These are phyloP conservation scores for Trichoderma virens DNA, from an alignment of 495 filamentous ascomycete genomes.

Conservation along the genomic window DNA sequence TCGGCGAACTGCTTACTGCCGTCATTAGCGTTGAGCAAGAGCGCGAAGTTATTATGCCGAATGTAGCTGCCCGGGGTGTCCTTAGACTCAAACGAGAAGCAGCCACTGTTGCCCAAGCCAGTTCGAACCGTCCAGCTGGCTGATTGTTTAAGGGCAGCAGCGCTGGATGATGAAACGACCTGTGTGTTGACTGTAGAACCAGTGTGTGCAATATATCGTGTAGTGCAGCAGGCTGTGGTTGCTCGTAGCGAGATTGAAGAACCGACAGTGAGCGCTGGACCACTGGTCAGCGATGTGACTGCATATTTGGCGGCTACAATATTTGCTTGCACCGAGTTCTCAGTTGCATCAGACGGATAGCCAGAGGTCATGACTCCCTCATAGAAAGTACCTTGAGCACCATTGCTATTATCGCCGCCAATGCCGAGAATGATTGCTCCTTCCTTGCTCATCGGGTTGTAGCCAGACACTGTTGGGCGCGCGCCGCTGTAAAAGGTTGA, in stretches of 20 bases:
- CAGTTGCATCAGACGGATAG: conserved; percentile 48
- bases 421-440: conserved; percentile 48
- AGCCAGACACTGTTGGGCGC: conserved; percentile 38
- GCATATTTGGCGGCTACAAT: conserved; percentile 50
- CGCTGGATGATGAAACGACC: conserved; percentile 44
- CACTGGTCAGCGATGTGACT: conserved; percentile 37
- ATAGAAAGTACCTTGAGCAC: conserved; percentile 54
- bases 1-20: conserved; percentile 44
- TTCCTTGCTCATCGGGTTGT: conserved; percentile 54
- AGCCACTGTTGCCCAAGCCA: conserved; percentile 44
- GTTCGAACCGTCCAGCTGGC: conserved; percentile 48
- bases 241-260: conserved; percentile 41
- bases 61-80: conserved; percentile 50
- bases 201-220: conserved; percentile 44
- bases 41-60: conserved; percentile 41
- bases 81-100: conserved; percentile 48
- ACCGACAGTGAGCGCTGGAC: conserved; percentile 39
- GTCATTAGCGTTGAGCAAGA: conserved; percentile 40
- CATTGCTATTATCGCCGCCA: conserved; percentile 44
- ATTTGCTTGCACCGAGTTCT: conserved; percentile 49
- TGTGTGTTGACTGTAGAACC: conserved; percentile 23
- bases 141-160: conserved; percentile 35
- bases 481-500: conserved; percentile 48
- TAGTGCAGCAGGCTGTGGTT: conserved; percentile 27
- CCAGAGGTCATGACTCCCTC: conserved; percentile 54